These are phyloP conservation scores for Flueggea neowawraea DNA, from an alignment of 441 rosid genomes.

Conservation along the genomic window DNA sequence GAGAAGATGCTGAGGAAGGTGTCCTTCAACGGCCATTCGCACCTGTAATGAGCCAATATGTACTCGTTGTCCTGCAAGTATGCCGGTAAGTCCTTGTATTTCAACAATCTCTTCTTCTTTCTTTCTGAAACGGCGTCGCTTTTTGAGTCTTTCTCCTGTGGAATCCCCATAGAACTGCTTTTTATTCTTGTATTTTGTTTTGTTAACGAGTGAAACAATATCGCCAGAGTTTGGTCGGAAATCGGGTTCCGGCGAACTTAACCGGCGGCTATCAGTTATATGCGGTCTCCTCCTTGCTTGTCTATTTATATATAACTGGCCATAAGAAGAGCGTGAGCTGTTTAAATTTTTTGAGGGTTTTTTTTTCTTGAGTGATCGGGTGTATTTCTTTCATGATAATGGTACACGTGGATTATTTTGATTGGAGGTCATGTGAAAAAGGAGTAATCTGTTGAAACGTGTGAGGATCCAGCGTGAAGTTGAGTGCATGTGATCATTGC, in stretches of 20 bases:
- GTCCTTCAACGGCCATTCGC: conserved; percentile 85
- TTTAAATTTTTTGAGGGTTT: not conserved
- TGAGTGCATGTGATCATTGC: no score
- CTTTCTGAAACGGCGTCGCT: not conserved
- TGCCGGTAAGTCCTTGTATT: conserved; percentile 67
- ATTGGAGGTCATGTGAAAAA: not conserved
- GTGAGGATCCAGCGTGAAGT: not conserved
- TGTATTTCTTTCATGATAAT: not conserved
- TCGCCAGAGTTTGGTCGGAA: conserved; percentile 6
- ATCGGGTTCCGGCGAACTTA: not conserved
- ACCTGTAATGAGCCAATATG: conserved; percentile 75
- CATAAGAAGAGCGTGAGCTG: conserved; percentile 15
- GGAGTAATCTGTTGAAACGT: not conserved
- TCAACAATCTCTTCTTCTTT: conserved; percentile 44
- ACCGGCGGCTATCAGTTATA: not conserved
- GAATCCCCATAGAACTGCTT: not conserved
- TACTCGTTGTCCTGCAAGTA: conserved; percentile 82
- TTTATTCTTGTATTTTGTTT: not conserved
- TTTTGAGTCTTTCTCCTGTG: no score
- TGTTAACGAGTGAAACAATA: not conserved
- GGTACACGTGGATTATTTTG: not conserved
- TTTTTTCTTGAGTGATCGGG: not conserved
- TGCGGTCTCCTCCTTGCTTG: no score
- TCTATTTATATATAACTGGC: not conserved
- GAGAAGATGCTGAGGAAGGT: conserved; percentile 62